Evolutionary conservation across 331 rosid species (phyloP), one percentile per base, ranked within the genome.

Genomic region (Phaseolus coccineus): DNA sequence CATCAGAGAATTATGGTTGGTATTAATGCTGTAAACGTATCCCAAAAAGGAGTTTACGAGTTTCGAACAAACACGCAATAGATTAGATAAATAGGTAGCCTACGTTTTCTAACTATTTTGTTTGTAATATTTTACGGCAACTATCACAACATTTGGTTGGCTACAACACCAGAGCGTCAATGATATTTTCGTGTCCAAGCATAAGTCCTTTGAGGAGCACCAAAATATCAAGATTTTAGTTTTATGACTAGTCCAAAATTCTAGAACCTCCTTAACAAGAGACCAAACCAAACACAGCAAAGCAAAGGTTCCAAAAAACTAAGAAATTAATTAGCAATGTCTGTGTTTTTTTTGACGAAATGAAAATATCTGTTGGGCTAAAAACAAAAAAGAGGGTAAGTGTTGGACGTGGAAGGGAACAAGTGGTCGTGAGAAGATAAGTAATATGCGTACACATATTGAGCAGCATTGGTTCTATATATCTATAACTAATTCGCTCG

Each of bases 371-470:
- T 35, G 10, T 6, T 30, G 42, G 2, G 16, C 68, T 61, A 46
- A 9, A 27, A 63, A 39, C 27, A 2, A 30, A 15, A 24, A 33
- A 31, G 84, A 67, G 15, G 50, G 44, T 8, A 33, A 5, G 2
- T 3, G 4, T n/a, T 11, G 22, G 53, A 87, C 87, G 92, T 90
- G 95, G 85, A 68, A 71, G 52, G 52, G 16, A 15, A 10, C 40
- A 47, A 83, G 65, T 88, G 90, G 96, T n/a, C 59, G 10, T 7
- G 0, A 68, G 6, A 1, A 8, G 98, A 94, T 94, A 91, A 92
- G 92, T 73, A 85, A 58, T 85, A 63, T 85, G 98, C 77, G 98
- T 47, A 62, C 95, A 31, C 55, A 75, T 24, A 85, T 47, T 61
- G 70, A 73, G 27, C 0, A 9, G 4, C 62, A 4, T 71, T 55